Percentiles rank a stretch among this genome's conserved stretches.
phyloP scores from a whole-genome alignment of 805 yeast genomes.

The Metschnikowia drakensbergensis region DNA sequence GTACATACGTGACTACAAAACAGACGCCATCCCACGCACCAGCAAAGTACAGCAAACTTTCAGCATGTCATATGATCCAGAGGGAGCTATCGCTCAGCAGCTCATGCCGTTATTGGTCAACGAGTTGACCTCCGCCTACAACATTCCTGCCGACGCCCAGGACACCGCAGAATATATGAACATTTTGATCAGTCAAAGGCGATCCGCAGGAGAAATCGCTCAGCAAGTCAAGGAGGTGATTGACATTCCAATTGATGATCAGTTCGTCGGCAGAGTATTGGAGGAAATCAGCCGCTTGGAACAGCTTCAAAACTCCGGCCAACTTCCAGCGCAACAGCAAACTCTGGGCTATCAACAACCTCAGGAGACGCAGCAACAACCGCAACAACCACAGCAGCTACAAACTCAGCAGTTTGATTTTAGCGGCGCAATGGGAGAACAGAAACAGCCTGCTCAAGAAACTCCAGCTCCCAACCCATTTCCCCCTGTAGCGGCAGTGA shows the following conservation, averaged over 20 bases:
- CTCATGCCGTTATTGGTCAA: slow-evolving; percentile 32
- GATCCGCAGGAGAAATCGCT: slow-evolving; percentile 56
- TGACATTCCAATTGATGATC: slow-evolving; percentile 55
- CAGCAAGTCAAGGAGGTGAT: slow-evolving; percentile 59
- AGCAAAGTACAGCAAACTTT: not conserved
- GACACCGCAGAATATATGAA: slow-evolving; percentile 62
- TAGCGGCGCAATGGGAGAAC: not conserved
- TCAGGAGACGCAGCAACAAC: not conserved
- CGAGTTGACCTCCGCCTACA: slow-evolving; percentile 34
- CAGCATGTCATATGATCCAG: slow-evolving; percentile 35
- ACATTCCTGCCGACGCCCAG: slow-evolving; percentile 38
- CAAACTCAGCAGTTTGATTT: not conserved
- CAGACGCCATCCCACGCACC: not conserved
- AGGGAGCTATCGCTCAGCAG: slow-evolving; percentile 36
- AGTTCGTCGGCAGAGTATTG: slow-evolving; percentile 54
- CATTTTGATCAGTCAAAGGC: slow-evolving; percentile 66
- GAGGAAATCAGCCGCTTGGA: slow-evolving; percentile 43
- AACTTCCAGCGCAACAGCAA: slow-evolving; percentile 7
- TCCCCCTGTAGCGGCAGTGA: slow-evolving; percentile 7
- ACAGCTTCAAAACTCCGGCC: slow-evolving; percentile 4
- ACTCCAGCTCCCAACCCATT: slow-evolving; percentile 5
- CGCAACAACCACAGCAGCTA: slow-evolving; percentile 11
- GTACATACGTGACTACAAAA: not conserved
- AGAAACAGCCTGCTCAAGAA: not conserved
- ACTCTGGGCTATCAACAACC: slow-evolving; percentile 10